Evolutionary conservation across 2,329 filamentous ascomycete genomes (phyloP), one percentile per base, ranked within the genome.

Genomic region (Xylariaceae sp.): DNA sequence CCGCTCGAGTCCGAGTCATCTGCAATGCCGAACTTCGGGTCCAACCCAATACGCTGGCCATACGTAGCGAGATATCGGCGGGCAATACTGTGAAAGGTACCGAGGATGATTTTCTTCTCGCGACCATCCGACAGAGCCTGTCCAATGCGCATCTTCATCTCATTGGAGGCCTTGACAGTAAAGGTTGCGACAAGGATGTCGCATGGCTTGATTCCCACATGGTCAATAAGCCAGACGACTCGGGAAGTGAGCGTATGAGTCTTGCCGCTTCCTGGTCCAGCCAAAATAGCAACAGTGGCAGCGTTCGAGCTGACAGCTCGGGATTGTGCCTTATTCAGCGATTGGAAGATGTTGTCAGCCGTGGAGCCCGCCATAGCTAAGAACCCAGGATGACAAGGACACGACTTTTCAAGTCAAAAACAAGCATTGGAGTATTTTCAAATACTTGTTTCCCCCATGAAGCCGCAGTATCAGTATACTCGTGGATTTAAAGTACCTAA

Each of bases 181-280:
- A 99, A 99, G 0, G 93, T 98, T 59, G 93, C 95, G 57, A 97
- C 93, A 57, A 99, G 87, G 67, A 98, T 87, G 75, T 97, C 91
- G 76, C 89, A 86, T 67, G 93, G 93, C 54, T 85, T 83, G 65
- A 91, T 84, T 42, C 87, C 85, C 65, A 85, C 77, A 66, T 89
- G 80, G 48, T 88, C 84, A 51, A 97, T 83, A 26, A 97, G 85
- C 81, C 93, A 96, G 65, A 93, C 93, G 55, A 97, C 91, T 60
- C 95, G 89, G 44, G 93, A 91, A 0, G 93, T 96, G 51, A 99
- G 81, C 0, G 95, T 98, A 73, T 97, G 96, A 14, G 93, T 99
- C 75, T 99, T 98, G 19, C 95, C 93, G 59, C 85, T 88, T 18
- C 86, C 87, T 2, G 84, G 87, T 0, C 86, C 86, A 40, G 87